These are phyloP conservation scores for Vigna hirtella DNA, from an alignment of 306 rosid genomes.

Conservation along the genomic window DNA sequence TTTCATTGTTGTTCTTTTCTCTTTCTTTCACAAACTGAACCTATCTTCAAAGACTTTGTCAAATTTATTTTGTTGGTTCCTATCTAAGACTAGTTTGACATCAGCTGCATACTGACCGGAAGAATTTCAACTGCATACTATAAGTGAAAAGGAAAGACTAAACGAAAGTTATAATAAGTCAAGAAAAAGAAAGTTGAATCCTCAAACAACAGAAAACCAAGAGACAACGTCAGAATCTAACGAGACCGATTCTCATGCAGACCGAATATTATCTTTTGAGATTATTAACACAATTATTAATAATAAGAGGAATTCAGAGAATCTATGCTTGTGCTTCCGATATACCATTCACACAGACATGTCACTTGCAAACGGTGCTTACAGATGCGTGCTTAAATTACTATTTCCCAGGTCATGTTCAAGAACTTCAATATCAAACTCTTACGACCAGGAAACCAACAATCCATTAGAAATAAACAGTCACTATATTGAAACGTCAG, in stretches of 20 bases:
- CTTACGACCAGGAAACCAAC: no score
- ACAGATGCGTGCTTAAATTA: background rate
- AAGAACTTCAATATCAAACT: conserved; percentile 22
- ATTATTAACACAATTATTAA: background rate
- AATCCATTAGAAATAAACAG: conserved; percentile 40
- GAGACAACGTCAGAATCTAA: background rate
- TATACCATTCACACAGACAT: background rate
- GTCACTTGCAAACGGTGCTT: background rate
- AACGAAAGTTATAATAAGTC: background rate
- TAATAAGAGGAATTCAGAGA: background rate
- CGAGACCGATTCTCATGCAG: background rate
- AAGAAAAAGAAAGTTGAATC: background rate
- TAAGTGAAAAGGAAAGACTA: background rate
- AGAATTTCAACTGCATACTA: background rate
- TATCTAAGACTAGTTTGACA: background rate
- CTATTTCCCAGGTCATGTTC: background rate
- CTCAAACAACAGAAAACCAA: background rate
- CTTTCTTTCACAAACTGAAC: background rate
- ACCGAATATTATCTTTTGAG: background rate
- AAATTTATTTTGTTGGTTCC: background rate
- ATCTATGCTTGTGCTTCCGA: background rate
- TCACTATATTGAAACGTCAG: conserved; percentile 26
- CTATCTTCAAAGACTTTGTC: background rate
- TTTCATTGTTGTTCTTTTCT: no score
- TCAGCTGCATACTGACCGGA: conserved; percentile 10